phyloP scores from a whole-genome alignment of 108 stramenopile genomes.

The Parmales sp. region DNA sequence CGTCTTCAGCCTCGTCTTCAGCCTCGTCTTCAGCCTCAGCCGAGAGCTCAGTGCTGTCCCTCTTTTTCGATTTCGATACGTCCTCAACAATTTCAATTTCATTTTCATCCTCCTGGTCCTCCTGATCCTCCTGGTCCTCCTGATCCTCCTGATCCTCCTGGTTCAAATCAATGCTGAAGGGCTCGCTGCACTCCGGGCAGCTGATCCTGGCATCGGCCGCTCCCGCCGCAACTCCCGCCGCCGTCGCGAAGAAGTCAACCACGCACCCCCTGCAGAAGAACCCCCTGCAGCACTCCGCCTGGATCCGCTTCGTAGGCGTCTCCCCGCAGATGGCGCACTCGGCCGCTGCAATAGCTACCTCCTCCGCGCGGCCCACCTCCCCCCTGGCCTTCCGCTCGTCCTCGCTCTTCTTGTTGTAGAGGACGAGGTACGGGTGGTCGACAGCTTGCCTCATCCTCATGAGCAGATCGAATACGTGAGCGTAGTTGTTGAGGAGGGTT shows the following conservation, averaged over 20 bases:
- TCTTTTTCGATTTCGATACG: no score
- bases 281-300: conserved; percentile 60
- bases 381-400: conserved; percentile 4
- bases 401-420: conserved; percentile 39
- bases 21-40: background rate
- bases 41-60: background rate
- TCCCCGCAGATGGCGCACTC: conserved; percentile 74
- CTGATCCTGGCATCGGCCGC: conserved; percentile 17
- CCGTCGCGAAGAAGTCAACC: conserved; percentile 56
- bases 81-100: no score
- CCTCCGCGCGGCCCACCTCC: conserved; percentile 8
- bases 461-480: conserved; percentile 90
- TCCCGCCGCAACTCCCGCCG: conserved; percentile 35
- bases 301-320: conserved; percentile 58
- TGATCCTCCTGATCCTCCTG: conserved; percentile 34
- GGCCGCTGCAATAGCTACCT: conserved; percentile 49
- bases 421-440: conserved; percentile 93
- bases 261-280: conserved; percentile 71
- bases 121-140: no score
- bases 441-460: conserved; percentile 94
- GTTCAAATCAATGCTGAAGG: conserved; percentile 71
- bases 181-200: conserved; percentile 63
- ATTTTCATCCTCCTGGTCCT: no score
- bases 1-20: conserved; percentile 10
- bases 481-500: conserved; percentile 96